Base-by-base conservation (phyloP, 495 filamentous ascomycete genomes). In the Filosporella fistucella region DNA sequence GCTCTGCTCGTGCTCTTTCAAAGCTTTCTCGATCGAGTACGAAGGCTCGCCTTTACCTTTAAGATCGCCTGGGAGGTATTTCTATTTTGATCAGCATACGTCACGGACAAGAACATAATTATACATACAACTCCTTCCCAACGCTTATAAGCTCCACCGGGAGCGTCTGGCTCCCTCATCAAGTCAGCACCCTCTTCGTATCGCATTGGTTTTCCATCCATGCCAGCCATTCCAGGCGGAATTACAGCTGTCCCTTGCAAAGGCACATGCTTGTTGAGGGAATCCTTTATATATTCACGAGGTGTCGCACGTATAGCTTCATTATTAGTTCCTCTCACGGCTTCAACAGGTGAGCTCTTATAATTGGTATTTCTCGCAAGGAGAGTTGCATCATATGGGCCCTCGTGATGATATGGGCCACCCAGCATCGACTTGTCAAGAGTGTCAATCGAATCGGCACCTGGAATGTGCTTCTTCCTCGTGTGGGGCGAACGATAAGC, bases 141-240 rank as follows among this genome's bases (percentile, higher is more conserved):
- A 37, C 83, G 65, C 59, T 75, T 84, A 53, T 88, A 89, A 0
- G 74, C 59, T 1, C 78, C 81, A 14, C 81, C 82, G 0, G 62
- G 61, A 2, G 76, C 77, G 42, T 76, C 72, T 0, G 54, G 47
- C 48, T 94, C 89, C 14, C 81, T 73, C 82, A 87, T 88, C 67
- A 95, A 68, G 49, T 96, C 86, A 0, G 81, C 71, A 2, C 91
- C 93, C 59, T 98, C 93, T 55, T 89, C 70, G 57, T 98, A 98
- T 0, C 82, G 47, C 66, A 95, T 86, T 0, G 72, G 68, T 25
- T 80, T 72, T 0, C 91, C 91, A 21, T 77, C 74, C 4, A 70
- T 56, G 47, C 90, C 89, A 1, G 59, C 67, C 48, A 71, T 63
- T 3, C 91, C 89, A 0, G 89, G 85, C 0, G 93, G 85, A 20